Conservation (phyloP, 371 early-diverging fungal species). For the Rhizomucor miehei region DNA sequence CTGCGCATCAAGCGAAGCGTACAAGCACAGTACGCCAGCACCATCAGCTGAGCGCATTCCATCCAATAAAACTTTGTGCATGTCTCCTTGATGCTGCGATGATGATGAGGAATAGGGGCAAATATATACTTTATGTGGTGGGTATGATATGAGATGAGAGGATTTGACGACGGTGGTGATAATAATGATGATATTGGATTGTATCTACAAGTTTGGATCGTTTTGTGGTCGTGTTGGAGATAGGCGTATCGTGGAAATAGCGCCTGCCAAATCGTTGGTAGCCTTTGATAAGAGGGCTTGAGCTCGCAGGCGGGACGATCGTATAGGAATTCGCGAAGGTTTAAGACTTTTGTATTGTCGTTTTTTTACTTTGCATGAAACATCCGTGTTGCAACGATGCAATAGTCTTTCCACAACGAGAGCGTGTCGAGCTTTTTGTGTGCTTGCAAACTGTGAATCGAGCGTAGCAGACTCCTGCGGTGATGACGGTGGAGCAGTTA, state of each 20-base stretch:
- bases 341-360: not conserved
- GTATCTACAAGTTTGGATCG: too few relatives aligned
- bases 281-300: slow-evolving; percentile 1
- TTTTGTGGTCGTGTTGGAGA: not conserved
- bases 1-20: slow-evolving; percentile 88
- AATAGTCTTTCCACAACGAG: not conserved
- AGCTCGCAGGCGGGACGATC: slow-evolving; percentile 6
- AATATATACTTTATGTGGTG: too few relatives aligned
- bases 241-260: slow-evolving; percentile 6
- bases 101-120: too few relatives aligned
- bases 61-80: too few relatives aligned
- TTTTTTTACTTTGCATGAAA: not conserved
- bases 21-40: slow-evolving; percentile 40
- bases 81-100: too few relatives aligned
- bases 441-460: not conserved
- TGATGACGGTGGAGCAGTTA: not conserved
- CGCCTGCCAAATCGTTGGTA: slow-evolving; percentile 9
- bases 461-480: not conserved
- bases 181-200: too few relatives aligned
- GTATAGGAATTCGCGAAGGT: slow-evolving; percentile 9
- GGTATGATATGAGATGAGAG: too few relatives aligned
- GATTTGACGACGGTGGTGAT: too few relatives aligned
- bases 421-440: not conserved
- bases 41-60: too few relatives aligned
- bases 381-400: not conserved